Base-by-base conservation (phyloP, 2,329 filamentous ascomycete genomes). In the Coniella vitis region DNA sequence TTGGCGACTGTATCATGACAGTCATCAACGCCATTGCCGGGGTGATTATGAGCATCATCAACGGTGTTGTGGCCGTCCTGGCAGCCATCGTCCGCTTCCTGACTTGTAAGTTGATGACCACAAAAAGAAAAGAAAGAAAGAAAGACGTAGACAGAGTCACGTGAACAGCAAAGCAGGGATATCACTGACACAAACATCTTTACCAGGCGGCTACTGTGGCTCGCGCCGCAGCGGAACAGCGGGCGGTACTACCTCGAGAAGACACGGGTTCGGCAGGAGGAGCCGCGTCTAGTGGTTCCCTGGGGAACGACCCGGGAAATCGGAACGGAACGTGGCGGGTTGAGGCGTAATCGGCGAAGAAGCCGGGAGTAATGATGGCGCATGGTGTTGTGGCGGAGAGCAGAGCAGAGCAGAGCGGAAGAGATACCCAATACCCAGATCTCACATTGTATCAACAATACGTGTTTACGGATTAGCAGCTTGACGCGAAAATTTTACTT, bases 51-150 rank as follows among this genome's bases (percentile, higher is more conserved):
- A 80, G 81, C 59, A 83, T 88, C 62, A 77, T 88, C 65, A 74
- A 74, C 64, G 85, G 79, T 60, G 67, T 87, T 59, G 80, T 86
- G 54, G 66, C 73, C 50, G 72, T 87, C 66, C 73, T 81, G 65
- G 75, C 77, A 63, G 80, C 84, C 65, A 72, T 87, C 64, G 78
- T 87, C 65, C 73, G 73, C 55, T 87, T 78, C 71, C 65, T 87
- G 46, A 79, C 75, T 45, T 80, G 76, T 53, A 39, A 53, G 51
- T 45, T 3, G 22, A 44, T 44, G n/a, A n/a, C n/a, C n/a, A n/a
- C n/a, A n/a, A n/a, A n/a, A n/a, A n/a, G n/a, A n/a, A n/a, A n/a
- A n/a, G n/a, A 56, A 20, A 58, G 16, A 21, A 39, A 20, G 3
- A 14, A 14, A 29, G 21, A n/a, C 16, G 19, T 10, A 39, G 17